Percentiles rank a stretch among this genome's conserved stretches.
These are phyloP conservation scores for Fusarium burgessii DNA, from an alignment of 2,329 filamentous ascomycete genomes.

Conservation along the genomic window DNA sequence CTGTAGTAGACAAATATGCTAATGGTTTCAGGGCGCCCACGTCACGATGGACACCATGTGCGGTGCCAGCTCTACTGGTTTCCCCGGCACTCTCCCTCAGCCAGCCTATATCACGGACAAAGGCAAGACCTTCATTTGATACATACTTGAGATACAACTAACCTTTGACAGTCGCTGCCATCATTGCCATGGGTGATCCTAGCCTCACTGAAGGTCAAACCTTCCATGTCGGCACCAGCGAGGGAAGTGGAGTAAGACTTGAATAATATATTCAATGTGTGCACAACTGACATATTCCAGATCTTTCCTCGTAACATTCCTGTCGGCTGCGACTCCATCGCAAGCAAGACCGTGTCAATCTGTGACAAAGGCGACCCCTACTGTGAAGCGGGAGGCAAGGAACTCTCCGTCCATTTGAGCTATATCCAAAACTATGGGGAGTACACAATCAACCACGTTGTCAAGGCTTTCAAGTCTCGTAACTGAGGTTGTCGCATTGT, in stretches of 20 bases:
- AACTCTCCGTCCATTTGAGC: constrained; percentile 27
- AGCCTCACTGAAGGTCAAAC: constrained; percentile 28
- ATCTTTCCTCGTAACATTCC: constrained; percentile 28
- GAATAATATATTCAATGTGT: not conserved
- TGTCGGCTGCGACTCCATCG: constrained; percentile 16
- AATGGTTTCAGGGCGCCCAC: constrained; percentile 21
- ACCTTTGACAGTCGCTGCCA: not conserved
- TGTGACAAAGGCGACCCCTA: constrained; percentile 34
- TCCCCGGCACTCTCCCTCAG: not conserved
- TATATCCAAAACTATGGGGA: constrained; percentile 37
- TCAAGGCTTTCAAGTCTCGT: constrained; percentile 34
- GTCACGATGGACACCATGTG: constrained; percentile 25
- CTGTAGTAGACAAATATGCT: not conserved
- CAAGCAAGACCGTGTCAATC: constrained; percentile 28
- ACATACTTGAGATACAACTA: not conserved
- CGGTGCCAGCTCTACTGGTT: constrained; percentile 23
- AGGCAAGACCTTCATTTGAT: not conserved
- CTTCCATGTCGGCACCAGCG: constrained; percentile 24
- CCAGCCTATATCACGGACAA: not conserved
- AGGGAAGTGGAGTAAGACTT: constrained; percentile 29
- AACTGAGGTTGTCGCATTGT: not conserved
- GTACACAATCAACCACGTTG: constrained; percentile 47
- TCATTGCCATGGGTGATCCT: constrained; percentile 32
- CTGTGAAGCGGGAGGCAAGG: constrained; percentile 30
- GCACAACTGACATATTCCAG: constrained; percentile 9